Evolutionary conservation across 169 alveolate species (phyloP).

Genomic region (Eimeria necatrix): DNA sequence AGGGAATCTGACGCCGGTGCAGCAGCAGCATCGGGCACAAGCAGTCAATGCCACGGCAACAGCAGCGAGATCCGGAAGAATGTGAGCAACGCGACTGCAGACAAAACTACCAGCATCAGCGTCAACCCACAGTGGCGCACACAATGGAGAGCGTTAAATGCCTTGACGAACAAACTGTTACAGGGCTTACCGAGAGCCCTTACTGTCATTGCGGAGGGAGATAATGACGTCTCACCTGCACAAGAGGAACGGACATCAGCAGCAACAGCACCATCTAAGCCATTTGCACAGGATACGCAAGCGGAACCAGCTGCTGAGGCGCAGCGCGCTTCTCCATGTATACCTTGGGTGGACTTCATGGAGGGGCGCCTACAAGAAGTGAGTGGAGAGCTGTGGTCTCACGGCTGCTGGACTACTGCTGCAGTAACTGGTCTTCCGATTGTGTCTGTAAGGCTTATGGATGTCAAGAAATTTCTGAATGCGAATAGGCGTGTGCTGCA

Average conservation of each 20-base stretch:
- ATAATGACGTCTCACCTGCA: background rate
- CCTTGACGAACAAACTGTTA: conserved; percentile 49
- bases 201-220: conserved; percentile 66
- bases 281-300: background rate
- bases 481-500: conserved; percentile 9
- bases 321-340: background rate
- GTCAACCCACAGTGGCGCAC: conserved; percentile 55
- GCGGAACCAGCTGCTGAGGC: background rate
- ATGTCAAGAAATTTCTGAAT: background rate
- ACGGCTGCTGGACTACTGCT: background rate
- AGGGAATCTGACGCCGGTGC: conserved; percentile 6
- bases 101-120: conserved; percentile 15
- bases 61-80: background rate
- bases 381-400: conserved; percentile 1
- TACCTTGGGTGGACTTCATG: conserved; percentile 54
- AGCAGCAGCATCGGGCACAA: conserved; percentile 11
- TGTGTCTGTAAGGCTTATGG: background rate
- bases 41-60: conserved; percentile 14
- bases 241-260: background rate
- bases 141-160: conserved; percentile 64
- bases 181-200: conserved; percentile 65
- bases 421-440: background rate
- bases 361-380: conserved; percentile 66
- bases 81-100: background rate
- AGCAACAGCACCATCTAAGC: background rate